These are phyloP conservation scores for Austroboletus rostrupii DNA, from an alignment of 1,284 basidiomycete genomes.

Conservation along the genomic window DNA sequence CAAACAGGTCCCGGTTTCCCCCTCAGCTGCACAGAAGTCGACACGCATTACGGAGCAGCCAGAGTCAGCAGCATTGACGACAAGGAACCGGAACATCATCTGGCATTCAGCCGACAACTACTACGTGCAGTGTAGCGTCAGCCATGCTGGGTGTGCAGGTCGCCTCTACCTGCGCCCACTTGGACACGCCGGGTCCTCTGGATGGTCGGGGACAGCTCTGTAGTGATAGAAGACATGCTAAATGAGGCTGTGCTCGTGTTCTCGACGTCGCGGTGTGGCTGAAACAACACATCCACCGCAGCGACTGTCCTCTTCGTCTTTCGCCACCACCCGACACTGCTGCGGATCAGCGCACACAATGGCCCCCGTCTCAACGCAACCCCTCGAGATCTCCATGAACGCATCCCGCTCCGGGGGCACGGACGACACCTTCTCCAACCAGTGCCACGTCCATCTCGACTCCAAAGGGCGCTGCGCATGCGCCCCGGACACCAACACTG, in stretches of 20 bases:
- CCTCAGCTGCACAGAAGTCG: background rate
- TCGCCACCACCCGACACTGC: slow-evolving; percentile 7
- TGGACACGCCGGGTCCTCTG: too few relatives aligned
- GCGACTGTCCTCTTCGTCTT: too few relatives aligned
- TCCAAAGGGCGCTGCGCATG: slow-evolving; percentile 22
- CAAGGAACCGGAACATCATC: slow-evolving; percentile 52
- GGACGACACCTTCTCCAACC: slow-evolving; percentile 19
- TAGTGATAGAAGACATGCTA: too few relatives aligned
- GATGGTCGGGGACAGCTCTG: too few relatives aligned
- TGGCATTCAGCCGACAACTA: slow-evolving; percentile 12
- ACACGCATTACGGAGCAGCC: slow-evolving; percentile 48
- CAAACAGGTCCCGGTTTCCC: background rate
- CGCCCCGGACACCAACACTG: slow-evolving; percentile 10
- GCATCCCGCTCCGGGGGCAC: slow-evolving; percentile 5
- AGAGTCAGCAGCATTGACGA: slow-evolving; percentile 75
- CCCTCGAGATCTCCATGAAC: slow-evolving; percentile 22
- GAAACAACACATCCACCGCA: background rate
- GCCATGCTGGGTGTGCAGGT: too few relatives aligned
- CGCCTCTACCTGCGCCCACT: too few relatives aligned
- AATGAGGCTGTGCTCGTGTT: too few relatives aligned
- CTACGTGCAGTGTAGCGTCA: too few relatives aligned
- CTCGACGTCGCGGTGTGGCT: too few relatives aligned
- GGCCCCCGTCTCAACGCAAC: slow-evolving; percentile 25
- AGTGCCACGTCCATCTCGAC: slow-evolving; percentile 25
- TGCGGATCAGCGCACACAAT: slow-evolving; percentile 16